Percentiles rank a stretch among this genome's conserved stretches.
phyloP scores from a whole-genome alignment of 148 eudicot species.

The Salicornia ramosissima region DNA sequence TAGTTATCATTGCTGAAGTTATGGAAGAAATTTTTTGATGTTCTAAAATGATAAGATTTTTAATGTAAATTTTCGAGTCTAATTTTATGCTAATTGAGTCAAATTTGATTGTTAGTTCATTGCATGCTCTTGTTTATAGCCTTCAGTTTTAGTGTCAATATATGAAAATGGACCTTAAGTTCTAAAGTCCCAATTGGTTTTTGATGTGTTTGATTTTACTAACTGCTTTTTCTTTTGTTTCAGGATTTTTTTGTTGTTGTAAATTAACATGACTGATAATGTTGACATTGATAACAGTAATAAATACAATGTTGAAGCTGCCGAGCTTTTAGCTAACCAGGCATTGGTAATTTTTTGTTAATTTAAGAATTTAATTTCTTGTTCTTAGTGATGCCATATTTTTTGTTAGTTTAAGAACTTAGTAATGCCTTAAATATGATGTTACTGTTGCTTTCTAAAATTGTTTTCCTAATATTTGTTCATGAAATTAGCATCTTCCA shows the following conservation, averaged over 20 bases:
- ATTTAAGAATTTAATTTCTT: not conserved
- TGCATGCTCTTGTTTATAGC: too few species aligned
- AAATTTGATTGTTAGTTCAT: too few species aligned
- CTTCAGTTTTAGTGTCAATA: too few species aligned
- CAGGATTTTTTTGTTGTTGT: not conserved
- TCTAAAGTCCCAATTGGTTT: too few species aligned
- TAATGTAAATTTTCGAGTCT: too few species aligned
- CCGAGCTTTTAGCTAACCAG: constrained; percentile 75
- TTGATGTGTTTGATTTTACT: not conserved
- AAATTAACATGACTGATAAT: constrained; percentile 17
- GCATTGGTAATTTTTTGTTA: constrained; percentile 48
- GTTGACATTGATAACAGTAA: constrained; percentile 10
- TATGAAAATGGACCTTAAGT: too few species aligned
- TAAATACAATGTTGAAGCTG: constrained; percentile 73
- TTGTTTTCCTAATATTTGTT: not conserved
- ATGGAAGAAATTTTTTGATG: too few species aligned
- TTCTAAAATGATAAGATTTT: too few species aligned
- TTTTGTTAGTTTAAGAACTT: not conserved
- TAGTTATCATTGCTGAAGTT: too few species aligned
- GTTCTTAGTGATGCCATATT: not conserved
- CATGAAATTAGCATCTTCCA: constrained; percentile 49
- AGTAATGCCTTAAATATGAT: too few species aligned
- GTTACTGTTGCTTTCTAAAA: not conserved
- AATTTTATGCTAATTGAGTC: too few species aligned
- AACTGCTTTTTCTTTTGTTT: not conserved